These are phyloP conservation scores for Sphaceloma murrayae DNA, from an alignment of 2,329 filamentous ascomycete genomes.

Conservation along the genomic window DNA sequence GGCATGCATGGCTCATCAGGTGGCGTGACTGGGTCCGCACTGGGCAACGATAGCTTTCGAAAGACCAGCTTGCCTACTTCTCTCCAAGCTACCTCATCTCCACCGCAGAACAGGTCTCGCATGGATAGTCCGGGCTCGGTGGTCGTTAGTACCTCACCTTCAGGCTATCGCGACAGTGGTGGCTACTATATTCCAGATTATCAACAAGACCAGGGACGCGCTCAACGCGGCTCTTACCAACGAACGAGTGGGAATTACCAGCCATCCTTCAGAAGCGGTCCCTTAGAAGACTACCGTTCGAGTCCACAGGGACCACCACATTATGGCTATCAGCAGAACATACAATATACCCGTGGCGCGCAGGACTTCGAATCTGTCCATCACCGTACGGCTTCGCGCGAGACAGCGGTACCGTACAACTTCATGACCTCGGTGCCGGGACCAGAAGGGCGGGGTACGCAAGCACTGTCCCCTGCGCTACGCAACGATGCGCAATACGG, in stretches of 20 bases:
- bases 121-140: neutral
- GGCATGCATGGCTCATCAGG: neutral
- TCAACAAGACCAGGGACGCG: neutral
- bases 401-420: constrained; percentile 1
- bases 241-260: neutral
- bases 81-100: neutral
- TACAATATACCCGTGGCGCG: too few relatives aligned
- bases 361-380: too few relatives aligned
- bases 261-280: neutral
- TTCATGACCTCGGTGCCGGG: too few relatives aligned
- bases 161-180: constrained; percentile 1
- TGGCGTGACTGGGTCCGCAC: neutral
- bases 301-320: neutral
- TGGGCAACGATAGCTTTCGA: constrained; percentile 4
- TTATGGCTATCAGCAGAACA: neutral
- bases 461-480: too few relatives aligned
- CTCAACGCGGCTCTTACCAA: too few relatives aligned
- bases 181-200: constrained; percentile 15
- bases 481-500: too few relatives aligned
- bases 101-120: neutral
- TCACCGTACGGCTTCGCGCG: neutral
- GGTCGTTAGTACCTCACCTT: constrained; percentile 1
- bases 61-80: neutral
- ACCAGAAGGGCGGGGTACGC: too few relatives aligned
- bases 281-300: neutral